Evolutionary conservation across 1,284 basidiomycete species (phyloP).

Genomic region (Golubevia sp.): DNA sequence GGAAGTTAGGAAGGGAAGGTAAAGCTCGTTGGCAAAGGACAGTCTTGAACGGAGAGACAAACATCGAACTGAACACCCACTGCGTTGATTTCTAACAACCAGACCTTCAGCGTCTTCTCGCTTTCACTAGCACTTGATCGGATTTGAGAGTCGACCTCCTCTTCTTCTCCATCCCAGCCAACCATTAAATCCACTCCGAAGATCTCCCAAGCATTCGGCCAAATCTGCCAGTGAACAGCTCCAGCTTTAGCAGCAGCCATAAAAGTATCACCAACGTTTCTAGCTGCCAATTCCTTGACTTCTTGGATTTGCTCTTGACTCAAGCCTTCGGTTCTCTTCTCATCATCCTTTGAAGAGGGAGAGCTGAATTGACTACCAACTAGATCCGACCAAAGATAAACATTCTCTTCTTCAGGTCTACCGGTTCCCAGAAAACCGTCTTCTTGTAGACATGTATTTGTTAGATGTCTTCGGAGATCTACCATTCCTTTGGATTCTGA

Average conservation of each 20-base stretch:
- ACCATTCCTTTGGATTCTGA: conserved; percentile 29
- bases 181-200: conserved; percentile 91
- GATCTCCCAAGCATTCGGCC: conserved; percentile 90
- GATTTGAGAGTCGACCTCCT: conserved; percentile 5
- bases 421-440: conserved; percentile 10
- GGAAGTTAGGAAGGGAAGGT: neutral
- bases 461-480: conserved; percentile 81
- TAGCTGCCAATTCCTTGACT: conserved; percentile 18
- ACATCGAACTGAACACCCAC: conserved; percentile 14
- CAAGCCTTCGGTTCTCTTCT: too few relatives aligned
- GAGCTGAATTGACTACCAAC: conserved; percentile 64
- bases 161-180: conserved; percentile 60
- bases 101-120: conserved; percentile 67
- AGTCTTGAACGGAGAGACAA: neutral
- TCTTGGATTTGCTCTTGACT: conserved; percentile 64
- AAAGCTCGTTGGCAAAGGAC: neutral
- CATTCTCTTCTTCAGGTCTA: conserved; percentile 33
- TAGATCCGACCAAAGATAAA: conserved; percentile 34
- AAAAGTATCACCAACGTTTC: conserved; percentile 77
- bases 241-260: conserved; percentile 77
- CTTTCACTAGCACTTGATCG: neutral
- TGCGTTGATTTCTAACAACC: conserved; percentile 87
- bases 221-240: conserved; percentile 83
- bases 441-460: conserved; percentile 90
- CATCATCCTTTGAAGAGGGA: too few relatives aligned